Conservation (phyloP, 345 rosid species). For the Cochlearia excelsa region DNA sequence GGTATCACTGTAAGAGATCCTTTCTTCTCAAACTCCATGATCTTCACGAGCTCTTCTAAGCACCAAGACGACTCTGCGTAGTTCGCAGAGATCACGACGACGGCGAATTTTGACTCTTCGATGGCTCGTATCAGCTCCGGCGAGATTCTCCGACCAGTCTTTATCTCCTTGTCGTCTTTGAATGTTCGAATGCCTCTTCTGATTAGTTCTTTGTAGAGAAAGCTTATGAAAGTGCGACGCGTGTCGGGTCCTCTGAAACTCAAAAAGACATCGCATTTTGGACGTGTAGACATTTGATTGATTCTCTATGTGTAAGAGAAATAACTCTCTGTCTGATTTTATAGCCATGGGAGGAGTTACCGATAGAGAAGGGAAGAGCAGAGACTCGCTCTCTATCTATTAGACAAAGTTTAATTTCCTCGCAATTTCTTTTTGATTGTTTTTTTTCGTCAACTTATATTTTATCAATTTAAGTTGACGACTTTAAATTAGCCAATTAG, state of each 20-base stretch:
- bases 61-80: constrained; percentile 36
- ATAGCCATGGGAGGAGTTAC: no score
- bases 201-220: constrained; percentile 19
- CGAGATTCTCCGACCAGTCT: constrained; percentile 24
- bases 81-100: constrained; percentile 26
- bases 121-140: constrained; percentile 29
- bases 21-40: constrained; percentile 11
- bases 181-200: constrained; percentile 19
- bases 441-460: no score
- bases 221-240: constrained; percentile 26
- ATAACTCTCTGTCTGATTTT: not conserved
- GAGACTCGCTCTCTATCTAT: not conserved
- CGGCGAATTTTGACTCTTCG: constrained; percentile 23
- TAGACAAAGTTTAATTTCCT: not conserved
- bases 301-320: not conserved
- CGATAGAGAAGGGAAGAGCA: no score
- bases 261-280: constrained; percentile 24
- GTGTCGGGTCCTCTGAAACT: constrained; percentile 40
- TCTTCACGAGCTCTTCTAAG: constrained; percentile 29
- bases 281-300: constrained; percentile 10
- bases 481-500: no score
- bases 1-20: constrained; percentile 27
- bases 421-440: not conserved
- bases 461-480: no score
- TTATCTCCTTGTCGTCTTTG: constrained; percentile 30